Evolutionary conservation across 805 yeast genomes (phyloP).

Genomic region (Naumovozyma dairenensis): DNA sequence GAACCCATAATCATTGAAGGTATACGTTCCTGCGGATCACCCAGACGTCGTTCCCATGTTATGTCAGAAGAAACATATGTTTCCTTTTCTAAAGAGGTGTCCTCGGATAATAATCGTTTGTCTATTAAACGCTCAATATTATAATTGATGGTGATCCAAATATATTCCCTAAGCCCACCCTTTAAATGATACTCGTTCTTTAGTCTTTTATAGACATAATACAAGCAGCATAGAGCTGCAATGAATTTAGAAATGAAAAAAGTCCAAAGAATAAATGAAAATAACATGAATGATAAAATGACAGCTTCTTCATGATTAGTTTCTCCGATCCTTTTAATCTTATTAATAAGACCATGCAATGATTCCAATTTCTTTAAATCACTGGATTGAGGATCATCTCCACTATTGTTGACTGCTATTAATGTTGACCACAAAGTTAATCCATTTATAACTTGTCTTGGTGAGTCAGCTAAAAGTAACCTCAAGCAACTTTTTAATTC

Average conservation of each 20-base stretch:
- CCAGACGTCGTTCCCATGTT: too few relatives aligned
- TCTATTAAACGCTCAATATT: conserved; percentile 40
- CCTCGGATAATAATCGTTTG: too few relatives aligned
- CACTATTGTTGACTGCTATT: conserved; percentile 20
- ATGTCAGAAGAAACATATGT: too few relatives aligned
- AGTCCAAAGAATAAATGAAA: conserved; percentile 67
- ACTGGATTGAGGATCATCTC: conserved; percentile 8
- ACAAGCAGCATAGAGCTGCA: conserved; percentile 42
- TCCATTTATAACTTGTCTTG: conserved; percentile 79
- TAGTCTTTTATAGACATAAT: conserved; percentile 42
- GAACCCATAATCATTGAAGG: too few relatives aligned
- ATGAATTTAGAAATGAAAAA: conserved; percentile 49
- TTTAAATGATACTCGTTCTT: conserved; percentile 30
- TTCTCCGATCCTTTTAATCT: conserved; percentile 48
- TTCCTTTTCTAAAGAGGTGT: too few relatives aligned
- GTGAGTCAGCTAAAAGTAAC: conserved; percentile 69
- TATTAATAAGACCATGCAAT: conserved; percentile 28
- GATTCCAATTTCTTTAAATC: conserved; percentile 26
- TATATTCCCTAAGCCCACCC: conserved; percentile 45
- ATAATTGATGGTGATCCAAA: conserved; percentile 49
- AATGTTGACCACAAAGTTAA: conserved; percentile 52
- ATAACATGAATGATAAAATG: conserved; percentile 64
- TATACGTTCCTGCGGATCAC: too few relatives aligned
- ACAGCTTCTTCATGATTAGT: conserved; percentile 57
- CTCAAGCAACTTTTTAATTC: conserved; percentile 54